These are phyloP conservation scores for Inosperma sp. DNA, from an alignment of 768 basidiomycete genomes.

Conservation along the genomic window DNA sequence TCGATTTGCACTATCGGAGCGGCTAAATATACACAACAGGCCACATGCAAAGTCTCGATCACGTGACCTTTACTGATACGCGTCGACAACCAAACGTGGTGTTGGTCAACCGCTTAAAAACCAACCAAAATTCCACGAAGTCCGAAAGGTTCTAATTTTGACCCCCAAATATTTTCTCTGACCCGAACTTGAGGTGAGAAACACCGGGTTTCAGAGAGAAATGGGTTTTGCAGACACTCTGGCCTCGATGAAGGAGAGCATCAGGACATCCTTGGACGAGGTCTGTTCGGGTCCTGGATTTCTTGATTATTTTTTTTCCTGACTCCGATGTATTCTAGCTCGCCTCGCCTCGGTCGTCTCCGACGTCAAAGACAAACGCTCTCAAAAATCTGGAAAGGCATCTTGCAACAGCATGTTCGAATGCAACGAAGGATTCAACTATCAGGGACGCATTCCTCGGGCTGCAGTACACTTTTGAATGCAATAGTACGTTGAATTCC, in stretches of 20 bases:
- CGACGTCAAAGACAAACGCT: conserved; percentile 48
- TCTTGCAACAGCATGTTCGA: conserved; percentile 46
- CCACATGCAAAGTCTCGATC: too few species aligned
- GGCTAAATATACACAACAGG: too few species aligned
- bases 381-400: conserved; percentile 53
- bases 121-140: too few species aligned
- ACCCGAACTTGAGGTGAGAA: too few species aligned
- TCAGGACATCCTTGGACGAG: conserved; percentile 65
- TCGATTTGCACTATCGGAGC: too few species aligned
- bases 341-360: conserved; percentile 54
- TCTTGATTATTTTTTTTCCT: conserved; percentile 2
- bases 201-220: not conserved
- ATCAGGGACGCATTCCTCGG: conserved; percentile 53
- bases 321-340: conserved; percentile 41
- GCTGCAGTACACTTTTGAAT: conserved; percentile 77
- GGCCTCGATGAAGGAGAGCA: conserved; percentile 36
- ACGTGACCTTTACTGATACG: too few species aligned
- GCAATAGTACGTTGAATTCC: conserved; percentile 57
- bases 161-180: conserved; percentile 1
- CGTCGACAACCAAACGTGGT: too few species aligned
- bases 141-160: conserved; percentile 4
- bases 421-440: conserved; percentile 31
- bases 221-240: conserved; percentile 29
- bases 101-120: too few species aligned
- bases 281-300: conserved; percentile 36